Conservation (phyloP, 345 rosid genomes). For the Conringia planisiliqua region DNA sequence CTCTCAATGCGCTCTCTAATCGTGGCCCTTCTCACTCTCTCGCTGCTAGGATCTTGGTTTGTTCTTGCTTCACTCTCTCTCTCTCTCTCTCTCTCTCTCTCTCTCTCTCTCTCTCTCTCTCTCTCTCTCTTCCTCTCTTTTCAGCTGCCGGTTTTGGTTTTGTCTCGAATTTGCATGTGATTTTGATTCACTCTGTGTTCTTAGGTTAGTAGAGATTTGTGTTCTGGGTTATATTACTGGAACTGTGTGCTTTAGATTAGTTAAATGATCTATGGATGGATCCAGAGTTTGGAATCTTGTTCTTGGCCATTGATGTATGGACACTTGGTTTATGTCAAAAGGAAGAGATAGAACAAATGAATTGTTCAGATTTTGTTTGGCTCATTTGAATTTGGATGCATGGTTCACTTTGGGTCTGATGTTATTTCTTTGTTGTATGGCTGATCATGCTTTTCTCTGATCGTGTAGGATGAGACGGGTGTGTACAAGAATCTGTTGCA, state of each 20-base stretch:
- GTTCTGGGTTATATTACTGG: not conserved
- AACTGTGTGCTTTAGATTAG: not conserved
- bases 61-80: conserved; percentile 1
- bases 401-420: not conserved
- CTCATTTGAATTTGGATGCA: not conserved
- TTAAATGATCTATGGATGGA: conserved; percentile 18
- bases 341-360: not conserved
- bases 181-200: not conserved
- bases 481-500: conserved; percentile 95
- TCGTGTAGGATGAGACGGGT: conserved; percentile 91
- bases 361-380: not conserved
- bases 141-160: not conserved
- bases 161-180: conserved; percentile 15
- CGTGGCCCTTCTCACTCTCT: conserved; percentile 97
- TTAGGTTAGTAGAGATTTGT: conserved; percentile 17
- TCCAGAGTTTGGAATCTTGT: conserved; percentile 20
- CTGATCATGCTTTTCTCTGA: conserved; percentile 25
- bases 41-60: conserved; percentile 94
- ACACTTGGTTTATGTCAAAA: not conserved
- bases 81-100: conserved; percentile 42
- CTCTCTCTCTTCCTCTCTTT: too few species aligned
- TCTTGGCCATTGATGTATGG: not conserved
- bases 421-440: not conserved
- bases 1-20: conserved; percentile 84
- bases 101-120: conserved; percentile 79